Conservation (phyloP, 495 filamentous ascomycete genomes). For the Xylaria acuta region DNA sequence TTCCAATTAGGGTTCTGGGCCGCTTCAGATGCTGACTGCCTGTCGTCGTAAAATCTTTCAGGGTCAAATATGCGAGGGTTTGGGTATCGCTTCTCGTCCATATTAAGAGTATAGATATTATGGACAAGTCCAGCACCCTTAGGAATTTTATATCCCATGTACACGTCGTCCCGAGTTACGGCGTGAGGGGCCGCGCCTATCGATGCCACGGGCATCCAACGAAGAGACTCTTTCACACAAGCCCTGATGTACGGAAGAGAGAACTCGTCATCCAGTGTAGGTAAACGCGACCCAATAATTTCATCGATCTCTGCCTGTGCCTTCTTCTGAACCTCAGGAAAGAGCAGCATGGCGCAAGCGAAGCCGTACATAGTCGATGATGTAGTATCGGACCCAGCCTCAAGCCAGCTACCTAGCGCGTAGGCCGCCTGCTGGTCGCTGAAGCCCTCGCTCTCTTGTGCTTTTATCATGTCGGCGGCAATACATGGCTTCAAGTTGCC, state of each 20-base stretch:
- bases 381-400: background rate
- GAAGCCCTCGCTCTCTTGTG: background rate
- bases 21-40: background rate
- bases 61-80: constrained; percentile 37
- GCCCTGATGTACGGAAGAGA: constrained; percentile 49
- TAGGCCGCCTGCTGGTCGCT: background rate
- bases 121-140: constrained; percentile 53
- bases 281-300: background rate
- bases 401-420: background rate
- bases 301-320: constrained; percentile 60
- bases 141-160: constrained; percentile 58
- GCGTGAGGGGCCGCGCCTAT: constrained; percentile 61
- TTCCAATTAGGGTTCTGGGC: background rate
- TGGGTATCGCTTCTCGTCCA: constrained; percentile 44
- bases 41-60: background rate
- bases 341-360: constrained; percentile 57
- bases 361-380: constrained; percentile 34
- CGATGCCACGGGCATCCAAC: constrained; percentile 64
- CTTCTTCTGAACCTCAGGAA: constrained; percentile 51
- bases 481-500: background rate
- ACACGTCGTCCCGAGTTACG: constrained; percentile 57
- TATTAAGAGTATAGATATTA: constrained; percentile 56
- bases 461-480: background rate
- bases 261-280: background rate
- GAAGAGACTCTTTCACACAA: constrained; percentile 61